Percentiles rank a stretch among this genome's conserved stretches.
Evolutionary conservation across 2,329 filamentous ascomycete genomes (phyloP).

Genomic region (Xylariaceae sp.): DNA sequence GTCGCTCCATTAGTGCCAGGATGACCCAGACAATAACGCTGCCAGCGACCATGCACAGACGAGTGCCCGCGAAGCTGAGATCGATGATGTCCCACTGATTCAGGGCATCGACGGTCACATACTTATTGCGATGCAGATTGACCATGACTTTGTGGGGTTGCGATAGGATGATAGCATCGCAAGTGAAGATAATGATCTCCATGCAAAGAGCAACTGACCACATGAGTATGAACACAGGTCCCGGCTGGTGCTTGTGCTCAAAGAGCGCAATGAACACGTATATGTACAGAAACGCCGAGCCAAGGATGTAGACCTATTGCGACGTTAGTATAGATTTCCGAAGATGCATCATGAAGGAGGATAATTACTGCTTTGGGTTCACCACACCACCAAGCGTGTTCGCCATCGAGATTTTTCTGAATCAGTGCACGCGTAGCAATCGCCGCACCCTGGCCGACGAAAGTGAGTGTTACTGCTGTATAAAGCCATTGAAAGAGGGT

Average conservation of each 20-base stretch:
- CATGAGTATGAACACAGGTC: constrained; percentile 76
- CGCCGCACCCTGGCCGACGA: constrained; percentile 75
- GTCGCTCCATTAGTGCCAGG: constrained; percentile 53
- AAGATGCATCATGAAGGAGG: not conserved
- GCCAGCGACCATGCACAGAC: constrained; percentile 70
- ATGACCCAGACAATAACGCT: constrained; percentile 67
- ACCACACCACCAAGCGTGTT: constrained; percentile 43
- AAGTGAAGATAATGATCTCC: constrained; percentile 74
- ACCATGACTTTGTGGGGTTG: constrained; percentile 69
- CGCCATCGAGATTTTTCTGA: constrained; percentile 47
- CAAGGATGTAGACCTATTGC: constrained; percentile 81
- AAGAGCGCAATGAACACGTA: constrained; percentile 86
- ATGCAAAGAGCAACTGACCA: constrained; percentile 78
- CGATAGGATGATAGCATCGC: constrained; percentile 73
- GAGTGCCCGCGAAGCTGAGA: constrained; percentile 69
- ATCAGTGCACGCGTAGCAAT: constrained; percentile 77
- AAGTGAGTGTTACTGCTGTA: constrained; percentile 73
- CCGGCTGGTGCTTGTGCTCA: constrained; percentile 83
- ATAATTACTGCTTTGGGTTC: constrained; percentile 43
- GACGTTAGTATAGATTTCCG: constrained; percentile 15
- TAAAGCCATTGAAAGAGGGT: constrained; percentile 77
- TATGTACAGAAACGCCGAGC: constrained; percentile 85
- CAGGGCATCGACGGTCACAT: constrained; percentile 45
- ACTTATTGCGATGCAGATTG: constrained; percentile 50
- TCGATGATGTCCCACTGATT: constrained; percentile 68